phyloP scores from a whole-genome alignment of 2,329 filamentous ascomycete genomes.

The Elsinoe australis region DNA sequence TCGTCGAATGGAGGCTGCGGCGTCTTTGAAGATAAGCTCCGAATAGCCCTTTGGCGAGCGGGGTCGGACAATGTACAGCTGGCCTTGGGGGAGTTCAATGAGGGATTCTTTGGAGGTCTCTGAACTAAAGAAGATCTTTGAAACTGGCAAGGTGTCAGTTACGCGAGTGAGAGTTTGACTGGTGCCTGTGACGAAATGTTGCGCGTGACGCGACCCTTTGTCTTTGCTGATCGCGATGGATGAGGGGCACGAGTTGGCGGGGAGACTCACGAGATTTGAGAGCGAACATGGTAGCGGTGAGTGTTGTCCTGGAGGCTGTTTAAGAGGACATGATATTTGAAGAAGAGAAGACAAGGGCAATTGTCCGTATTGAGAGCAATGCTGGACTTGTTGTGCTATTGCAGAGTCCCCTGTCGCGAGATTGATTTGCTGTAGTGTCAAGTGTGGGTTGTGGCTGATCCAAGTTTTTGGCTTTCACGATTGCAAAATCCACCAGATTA shows the following conservation, averaged over 20 bases:
- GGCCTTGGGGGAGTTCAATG: slow-evolving; percentile 88
- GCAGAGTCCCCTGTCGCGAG: slow-evolving; percentile 8
- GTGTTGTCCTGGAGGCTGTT: background rate
- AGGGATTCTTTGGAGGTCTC: slow-evolving; percentile 85
- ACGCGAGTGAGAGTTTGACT: slow-evolving; percentile 4
- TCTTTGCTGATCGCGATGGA: slow-evolving; percentile 7
- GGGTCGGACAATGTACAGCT: slow-evolving; percentile 93
- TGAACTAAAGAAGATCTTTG: slow-evolving; percentile 73
- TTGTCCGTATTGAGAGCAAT: background rate
- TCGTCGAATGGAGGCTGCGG: slow-evolving; percentile 79
- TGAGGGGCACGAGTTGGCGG: slow-evolving; percentile 19
- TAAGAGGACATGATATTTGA: background rate
- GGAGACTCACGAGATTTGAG: slow-evolving; percentile 20
- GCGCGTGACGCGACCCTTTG: slow-evolving; percentile 18
- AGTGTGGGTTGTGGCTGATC: slow-evolving; percentile 11
- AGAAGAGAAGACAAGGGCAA: background rate
- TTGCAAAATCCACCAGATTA: no score
- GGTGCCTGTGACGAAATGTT: slow-evolving; percentile 16
- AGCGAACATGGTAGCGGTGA: slow-evolving; percentile 19
- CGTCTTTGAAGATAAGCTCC: slow-evolving; percentile 95
- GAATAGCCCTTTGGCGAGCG: slow-evolving; percentile 95
- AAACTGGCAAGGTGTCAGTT: slow-evolving; percentile 18
- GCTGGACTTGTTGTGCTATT: background rate
- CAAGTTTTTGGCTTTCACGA: slow-evolving; percentile 10
- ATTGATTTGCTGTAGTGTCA: slow-evolving; percentile 10